phyloP scores from a whole-genome alignment of 306 rosid species.

The Pterocarpus santalinus region DNA sequence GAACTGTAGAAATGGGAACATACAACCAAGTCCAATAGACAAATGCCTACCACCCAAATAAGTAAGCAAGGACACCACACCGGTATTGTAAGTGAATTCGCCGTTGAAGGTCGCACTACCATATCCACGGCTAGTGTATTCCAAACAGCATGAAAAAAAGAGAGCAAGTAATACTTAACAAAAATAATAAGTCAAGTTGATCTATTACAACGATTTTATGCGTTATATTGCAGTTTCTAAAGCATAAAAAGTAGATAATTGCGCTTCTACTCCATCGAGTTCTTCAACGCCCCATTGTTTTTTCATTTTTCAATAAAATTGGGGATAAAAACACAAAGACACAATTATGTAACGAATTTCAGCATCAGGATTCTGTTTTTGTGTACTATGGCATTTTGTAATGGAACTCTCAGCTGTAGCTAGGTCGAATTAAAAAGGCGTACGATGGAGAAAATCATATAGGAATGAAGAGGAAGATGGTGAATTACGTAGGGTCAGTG shows the following conservation, averaged over 20 bases:
- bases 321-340: not conserved
- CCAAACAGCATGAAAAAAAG: constrained; percentile 33
- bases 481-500: constrained; percentile 57
- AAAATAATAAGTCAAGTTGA: constrained; percentile 21
- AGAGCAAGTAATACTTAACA: constrained; percentile 4
- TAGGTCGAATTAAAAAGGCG: not conserved
- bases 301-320: not conserved
- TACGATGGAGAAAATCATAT: not conserved
- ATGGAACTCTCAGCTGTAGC: not conserved
- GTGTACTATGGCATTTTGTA: not conserved
- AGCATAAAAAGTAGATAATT: not conserved
- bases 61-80: constrained; percentile 68
- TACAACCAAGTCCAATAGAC: constrained; percentile 24
- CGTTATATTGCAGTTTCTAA: not conserved
- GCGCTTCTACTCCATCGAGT: not conserved
- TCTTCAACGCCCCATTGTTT: not conserved
- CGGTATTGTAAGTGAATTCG: constrained; percentile 62
- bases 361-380: not conserved
- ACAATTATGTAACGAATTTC: not conserved
- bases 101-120: constrained; percentile 45
- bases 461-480: not conserved
- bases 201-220: not conserved
- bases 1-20: not conserved
- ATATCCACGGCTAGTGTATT: constrained; percentile 48
- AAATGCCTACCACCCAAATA: constrained; percentile 75